Evolutionary conservation across 352 stramenopile genomes (phyloP).

Genomic region (Stramenopiles sp.): DNA sequence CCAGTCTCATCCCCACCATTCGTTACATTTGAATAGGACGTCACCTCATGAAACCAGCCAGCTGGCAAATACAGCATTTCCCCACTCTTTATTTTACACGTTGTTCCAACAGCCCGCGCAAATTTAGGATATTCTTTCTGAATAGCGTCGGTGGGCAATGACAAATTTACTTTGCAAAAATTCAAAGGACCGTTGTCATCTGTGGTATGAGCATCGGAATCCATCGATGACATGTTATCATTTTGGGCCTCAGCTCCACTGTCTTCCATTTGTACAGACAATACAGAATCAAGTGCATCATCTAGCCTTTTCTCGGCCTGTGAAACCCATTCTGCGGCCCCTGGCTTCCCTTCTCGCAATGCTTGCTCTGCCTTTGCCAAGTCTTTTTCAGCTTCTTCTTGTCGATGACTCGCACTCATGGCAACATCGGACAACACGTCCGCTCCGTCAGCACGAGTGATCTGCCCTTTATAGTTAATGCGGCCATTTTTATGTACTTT

Average conservation of each 20-base stretch:
- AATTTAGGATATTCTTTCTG: slow-evolving; percentile 40
- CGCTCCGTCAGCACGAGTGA: slow-evolving; percentile 49
- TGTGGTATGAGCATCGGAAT: slow-evolving; percentile 36
- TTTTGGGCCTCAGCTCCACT: slow-evolving; percentile 7
- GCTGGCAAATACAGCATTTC: slow-evolving; percentile 88
- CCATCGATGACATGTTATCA: slow-evolving; percentile 40
- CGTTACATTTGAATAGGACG: slow-evolving; percentile 31
- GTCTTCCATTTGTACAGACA: slow-evolving; percentile 8
- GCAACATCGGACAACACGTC: slow-evolving; percentile 38
- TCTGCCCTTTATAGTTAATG: slow-evolving; percentile 78
- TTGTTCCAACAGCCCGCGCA: slow-evolving; percentile 33
- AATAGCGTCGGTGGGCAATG: slow-evolving; percentile 25
- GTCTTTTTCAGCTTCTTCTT: slow-evolving; percentile 38
- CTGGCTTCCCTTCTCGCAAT: slow-evolving; percentile 30
- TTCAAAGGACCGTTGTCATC: slow-evolving; percentile 35
- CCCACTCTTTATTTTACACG: slow-evolving; percentile 56
- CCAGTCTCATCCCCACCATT: too few species aligned
- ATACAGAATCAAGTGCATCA: slow-evolving; percentile 25
- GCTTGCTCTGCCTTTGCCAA: slow-evolving; percentile 34
- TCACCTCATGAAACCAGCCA: slow-evolving; percentile 92
- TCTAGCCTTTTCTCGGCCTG: slow-evolving; percentile 40
- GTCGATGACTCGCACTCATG: slow-evolving; percentile 38
- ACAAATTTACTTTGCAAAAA: slow-evolving; percentile 47
- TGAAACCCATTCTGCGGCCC: slow-evolving; percentile 33
- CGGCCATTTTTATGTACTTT: slow-evolving; percentile 77